phyloP scores from a whole-genome alignment of 306 rosid species.

The Medicago lupulina region DNA sequence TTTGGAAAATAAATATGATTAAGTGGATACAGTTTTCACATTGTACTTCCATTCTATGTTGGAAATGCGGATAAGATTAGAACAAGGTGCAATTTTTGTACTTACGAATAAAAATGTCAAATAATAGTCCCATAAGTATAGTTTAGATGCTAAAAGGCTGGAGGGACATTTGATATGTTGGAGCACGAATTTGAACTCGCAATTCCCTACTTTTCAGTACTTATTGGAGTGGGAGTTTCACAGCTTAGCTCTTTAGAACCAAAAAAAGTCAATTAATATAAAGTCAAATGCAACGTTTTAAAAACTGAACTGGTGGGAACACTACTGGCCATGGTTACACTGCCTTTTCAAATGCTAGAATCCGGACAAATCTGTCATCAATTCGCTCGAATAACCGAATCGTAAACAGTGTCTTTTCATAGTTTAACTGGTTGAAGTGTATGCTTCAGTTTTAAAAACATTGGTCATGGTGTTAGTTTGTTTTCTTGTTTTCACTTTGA shows the following conservation, averaged over 20 bases:
- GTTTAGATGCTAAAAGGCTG: too few relatives aligned
- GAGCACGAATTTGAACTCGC: too few relatives aligned
- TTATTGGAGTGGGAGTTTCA: too few relatives aligned
- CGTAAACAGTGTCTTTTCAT: neutral
- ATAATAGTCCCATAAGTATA: too few relatives aligned
- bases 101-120: neutral
- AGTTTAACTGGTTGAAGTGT: neutral
- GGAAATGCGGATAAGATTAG: neutral
- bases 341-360: neutral
- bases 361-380: neutral
- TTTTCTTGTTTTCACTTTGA: neutral
- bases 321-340: neutral
- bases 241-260: too few relatives aligned
- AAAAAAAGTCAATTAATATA: neutral
- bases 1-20: neutral
- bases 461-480: neutral
- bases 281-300: neutral
- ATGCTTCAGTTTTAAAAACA: neutral
- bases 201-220: too few relatives aligned
- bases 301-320: neutral
- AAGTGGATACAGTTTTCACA: neutral
- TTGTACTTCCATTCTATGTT: neutral
- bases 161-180: too few relatives aligned
- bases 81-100: neutral
- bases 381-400: neutral